Evolutionary conservation across 2,329 filamentous ascomycete genomes (phyloP).

Genomic region (Xylaria sp.): DNA sequence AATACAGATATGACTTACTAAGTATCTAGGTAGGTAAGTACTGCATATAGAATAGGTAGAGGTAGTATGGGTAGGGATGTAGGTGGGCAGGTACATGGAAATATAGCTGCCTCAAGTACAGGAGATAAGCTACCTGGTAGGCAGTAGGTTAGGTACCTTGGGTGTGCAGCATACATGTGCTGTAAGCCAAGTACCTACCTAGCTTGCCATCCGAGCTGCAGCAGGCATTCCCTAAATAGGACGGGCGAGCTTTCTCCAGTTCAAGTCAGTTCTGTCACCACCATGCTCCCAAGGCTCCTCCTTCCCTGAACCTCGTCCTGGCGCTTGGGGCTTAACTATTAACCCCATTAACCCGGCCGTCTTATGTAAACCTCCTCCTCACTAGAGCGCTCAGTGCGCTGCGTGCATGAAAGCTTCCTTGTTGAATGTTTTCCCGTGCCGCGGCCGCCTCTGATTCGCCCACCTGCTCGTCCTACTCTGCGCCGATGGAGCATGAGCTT

Average conservation of each 20-base stretch:
- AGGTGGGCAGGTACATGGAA: not conserved
- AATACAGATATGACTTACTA: no score
- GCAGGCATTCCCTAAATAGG: conserved; percentile 9
- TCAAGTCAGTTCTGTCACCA: conserved; percentile 23
- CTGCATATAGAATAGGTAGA: not conserved
- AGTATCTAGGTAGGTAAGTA: no score
- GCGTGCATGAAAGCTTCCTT: conserved; percentile 27
- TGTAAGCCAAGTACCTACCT: not conserved
- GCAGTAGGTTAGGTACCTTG: not conserved
- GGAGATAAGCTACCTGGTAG: not conserved
- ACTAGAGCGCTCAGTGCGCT: not conserved
- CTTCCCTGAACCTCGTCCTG: conserved; percentile 26
- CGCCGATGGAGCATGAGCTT: conserved; percentile 44
- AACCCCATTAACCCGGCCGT: conserved; percentile 27
- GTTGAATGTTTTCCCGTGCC: conserved; percentile 48
- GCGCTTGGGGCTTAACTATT: conserved; percentile 28
- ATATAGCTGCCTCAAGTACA: not conserved
- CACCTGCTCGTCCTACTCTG: conserved; percentile 40
- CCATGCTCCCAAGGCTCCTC: conserved; percentile 8
- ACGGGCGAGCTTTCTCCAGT: not conserved
- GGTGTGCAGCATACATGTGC: not conserved
- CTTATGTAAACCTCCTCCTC: conserved; percentile 37
- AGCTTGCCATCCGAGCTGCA: not conserved
- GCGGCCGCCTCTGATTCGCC: conserved; percentile 46
- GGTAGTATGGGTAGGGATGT: not conserved